These are phyloP conservation scores for Globisporangium canariense DNA, from an alignment of 352 stramenopile genomes.

Conservation along the genomic window DNA sequence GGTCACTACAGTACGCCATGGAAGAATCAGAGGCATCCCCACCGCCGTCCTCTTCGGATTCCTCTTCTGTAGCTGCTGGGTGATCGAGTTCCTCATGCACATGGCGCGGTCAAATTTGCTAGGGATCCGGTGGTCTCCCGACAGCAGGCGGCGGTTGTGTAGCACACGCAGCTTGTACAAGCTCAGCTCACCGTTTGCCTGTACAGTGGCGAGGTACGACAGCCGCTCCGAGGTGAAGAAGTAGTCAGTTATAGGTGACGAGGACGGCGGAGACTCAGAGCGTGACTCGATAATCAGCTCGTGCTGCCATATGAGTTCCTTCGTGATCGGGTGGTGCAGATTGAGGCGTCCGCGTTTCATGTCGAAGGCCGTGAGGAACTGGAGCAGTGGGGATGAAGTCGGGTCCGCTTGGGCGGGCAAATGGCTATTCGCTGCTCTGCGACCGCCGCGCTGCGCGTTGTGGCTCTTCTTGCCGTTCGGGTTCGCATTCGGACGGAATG, in stretches of 20 bases:
- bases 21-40: neutral
- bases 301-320: slow-evolving; percentile 20
- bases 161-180: slow-evolving; percentile 20
- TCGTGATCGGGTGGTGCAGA: slow-evolving; percentile 13
- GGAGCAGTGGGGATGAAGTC: neutral
- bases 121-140: slow-evolving; percentile 10
- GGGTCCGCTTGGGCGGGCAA: neutral
- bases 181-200: slow-evolving; percentile 3
- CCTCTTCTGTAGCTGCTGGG: neutral
- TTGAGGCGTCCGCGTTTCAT: slow-evolving; percentile 1
- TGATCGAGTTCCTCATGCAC: neutral
- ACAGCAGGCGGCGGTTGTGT: slow-evolving; percentile 18
- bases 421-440: neutral
- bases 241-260: slow-evolving; percentile 12
- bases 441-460: neutral
- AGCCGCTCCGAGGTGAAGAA: slow-evolving; percentile 19
- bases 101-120: slow-evolving; percentile 4
- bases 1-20: slow-evolving; percentile 2
- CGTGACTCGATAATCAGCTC: neutral
- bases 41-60: neutral
- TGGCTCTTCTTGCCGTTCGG: slow-evolving; percentile 13
- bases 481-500: slow-evolving; percentile 8
- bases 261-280: too few relatives aligned
- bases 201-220: slow-evolving; percentile 13
- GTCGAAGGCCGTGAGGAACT: slow-evolving; percentile 14